A percentile compares a stretch with the other conserved stretches of the same genome.
Evolutionary conservation across 2,329 filamentous ascomycete species (phyloP).

Genomic region (Sphaerulina populicola): DNA sequence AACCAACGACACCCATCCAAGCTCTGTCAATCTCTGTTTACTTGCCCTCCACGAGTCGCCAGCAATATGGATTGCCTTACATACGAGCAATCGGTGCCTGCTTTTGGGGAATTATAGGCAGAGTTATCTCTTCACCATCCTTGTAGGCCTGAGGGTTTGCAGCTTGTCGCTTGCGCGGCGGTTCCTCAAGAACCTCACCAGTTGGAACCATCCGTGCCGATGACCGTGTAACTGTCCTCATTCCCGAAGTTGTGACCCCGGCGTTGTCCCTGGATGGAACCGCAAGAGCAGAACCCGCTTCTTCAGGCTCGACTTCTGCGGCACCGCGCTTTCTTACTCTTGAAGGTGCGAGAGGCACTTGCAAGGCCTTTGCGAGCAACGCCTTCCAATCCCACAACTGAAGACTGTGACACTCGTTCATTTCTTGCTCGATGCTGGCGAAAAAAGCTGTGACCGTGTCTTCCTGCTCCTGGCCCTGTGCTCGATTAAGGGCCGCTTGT

Average conservation of each 20-base stretch:
- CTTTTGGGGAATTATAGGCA: not conserved
- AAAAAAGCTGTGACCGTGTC: not conserved
- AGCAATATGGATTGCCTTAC: not conserved
- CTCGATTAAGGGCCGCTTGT: not conserved
- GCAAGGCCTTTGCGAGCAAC: slow-evolving; percentile 1
- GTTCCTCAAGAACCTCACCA: not conserved
- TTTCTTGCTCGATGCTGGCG: slow-evolving; percentile 1
- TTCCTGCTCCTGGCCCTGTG: not conserved
- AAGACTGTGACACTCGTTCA: not conserved
- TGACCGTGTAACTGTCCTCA: too few species aligned
- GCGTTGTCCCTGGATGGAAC: not conserved
- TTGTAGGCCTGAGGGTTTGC: not conserved
- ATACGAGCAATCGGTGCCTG: not conserved
- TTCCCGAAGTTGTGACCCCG: not conserved
- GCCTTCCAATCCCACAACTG: not conserved
- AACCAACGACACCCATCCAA: too few species aligned
- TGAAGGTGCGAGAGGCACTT: not conserved
- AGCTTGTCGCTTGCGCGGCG: not conserved
- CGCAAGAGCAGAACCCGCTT: not conserved
- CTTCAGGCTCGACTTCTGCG: not conserved
- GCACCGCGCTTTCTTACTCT: not conserved
- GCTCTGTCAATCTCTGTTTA: too few species aligned
- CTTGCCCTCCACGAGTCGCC: not conserved
- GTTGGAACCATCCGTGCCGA: too few species aligned
- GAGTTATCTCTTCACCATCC: not conserved